Evolutionary conservation across 495 filamentous ascomycete species (phyloP), one percentile per base, ranked within the genome.

Genomic region (Lasiosphaeria miniovina): DNA sequence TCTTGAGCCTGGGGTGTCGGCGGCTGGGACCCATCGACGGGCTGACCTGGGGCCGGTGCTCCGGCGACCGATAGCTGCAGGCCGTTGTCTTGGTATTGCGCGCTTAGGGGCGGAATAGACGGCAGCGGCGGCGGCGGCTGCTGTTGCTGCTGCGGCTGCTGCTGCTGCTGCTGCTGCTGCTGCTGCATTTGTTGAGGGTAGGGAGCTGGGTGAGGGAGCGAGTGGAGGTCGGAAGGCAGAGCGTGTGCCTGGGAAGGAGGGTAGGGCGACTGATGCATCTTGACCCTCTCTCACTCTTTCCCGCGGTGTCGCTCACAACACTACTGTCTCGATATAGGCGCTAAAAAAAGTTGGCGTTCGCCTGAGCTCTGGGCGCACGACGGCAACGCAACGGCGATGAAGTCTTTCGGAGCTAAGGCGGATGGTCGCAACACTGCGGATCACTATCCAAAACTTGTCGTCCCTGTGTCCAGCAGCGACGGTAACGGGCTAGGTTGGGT

Each of bases 41-140:
- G 46, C 52, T 59, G 62, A 12, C 55, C 62, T 24, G 58, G 54
- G n/a, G 52, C 61, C 49, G 64, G 65, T 45, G 67, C 55, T 15
- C 58, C 57, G 24, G 66, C 55, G 33, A 52, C 65, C 4, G 59
- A 50, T 49, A 61, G 58, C 57, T 64, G 57, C 32, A 58, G 56
- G 24, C 24, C 24, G 51, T 55, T 54, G 36, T 71, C 70, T 63
- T 59, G 65, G 55, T 68, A 68, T 24, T 63, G 52, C n/a, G 60
- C 52, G 40, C 38, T 58, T 14, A 64, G 61, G 14, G 68, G 69
- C 7, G 68, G 64, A 64, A 72, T 69, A 32, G 70, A 61, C 32
- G 70, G 70, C 33, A 68, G 63, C 36, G 61, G 69, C 49, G 67
- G 67, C 40, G 65, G 54, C 59, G 61, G 57, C 15, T 68, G 68